Evolutionary conservation across 805 yeast species (phyloP).

Genomic region (Osmozyma mogii): DNA sequence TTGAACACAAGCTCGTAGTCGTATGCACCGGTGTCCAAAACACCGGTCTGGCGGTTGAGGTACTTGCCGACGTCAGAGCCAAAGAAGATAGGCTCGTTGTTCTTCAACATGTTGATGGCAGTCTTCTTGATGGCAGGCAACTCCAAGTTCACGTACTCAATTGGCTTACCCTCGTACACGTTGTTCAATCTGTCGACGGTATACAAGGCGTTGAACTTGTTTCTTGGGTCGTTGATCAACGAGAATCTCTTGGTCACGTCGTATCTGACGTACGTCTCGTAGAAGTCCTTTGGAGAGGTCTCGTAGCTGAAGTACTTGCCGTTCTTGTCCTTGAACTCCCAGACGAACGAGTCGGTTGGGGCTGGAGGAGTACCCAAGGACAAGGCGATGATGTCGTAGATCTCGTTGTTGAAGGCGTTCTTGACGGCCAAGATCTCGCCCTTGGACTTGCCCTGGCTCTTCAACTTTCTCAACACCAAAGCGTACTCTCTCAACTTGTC

Average conservation of each 20-base stretch:
- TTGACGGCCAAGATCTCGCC: slow-evolving; percentile 27
- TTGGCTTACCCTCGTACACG: slow-evolving; percentile 60
- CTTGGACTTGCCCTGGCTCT: slow-evolving; percentile 34
- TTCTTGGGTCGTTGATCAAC: slow-evolving; percentile 76
- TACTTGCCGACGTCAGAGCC: slow-evolving; percentile 86
- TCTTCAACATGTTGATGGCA: slow-evolving; percentile 61
- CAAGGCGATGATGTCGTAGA: slow-evolving; percentile 59
- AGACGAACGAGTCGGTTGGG: slow-evolving; percentile 55
- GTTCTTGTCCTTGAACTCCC: slow-evolving; percentile 75
- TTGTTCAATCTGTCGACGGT: slow-evolving; percentile 72
- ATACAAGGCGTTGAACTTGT: slow-evolving; percentile 53
- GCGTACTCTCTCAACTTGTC: slow-evolving; percentile 76
- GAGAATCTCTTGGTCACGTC: slow-evolving; percentile 52
- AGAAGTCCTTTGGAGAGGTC: slow-evolving; percentile 62
- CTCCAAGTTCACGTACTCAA: slow-evolving; percentile 63
- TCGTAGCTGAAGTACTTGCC: slow-evolving; percentile 45
- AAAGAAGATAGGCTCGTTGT: slow-evolving; percentile 75
- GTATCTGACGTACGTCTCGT: slow-evolving; percentile 43
- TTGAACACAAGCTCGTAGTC: slow-evolving; percentile 52
- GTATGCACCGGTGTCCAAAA: slow-evolving; percentile 66
- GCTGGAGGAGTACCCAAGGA: slow-evolving; percentile 76
- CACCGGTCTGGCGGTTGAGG: slow-evolving; percentile 54
- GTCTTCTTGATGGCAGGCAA: slow-evolving; percentile 49
- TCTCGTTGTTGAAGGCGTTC: slow-evolving; percentile 44
- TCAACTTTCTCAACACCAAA: slow-evolving; percentile 50